Conservation (phyloP, 768 basidiomycete species). For the Phaeolepiota aurea region DNA sequence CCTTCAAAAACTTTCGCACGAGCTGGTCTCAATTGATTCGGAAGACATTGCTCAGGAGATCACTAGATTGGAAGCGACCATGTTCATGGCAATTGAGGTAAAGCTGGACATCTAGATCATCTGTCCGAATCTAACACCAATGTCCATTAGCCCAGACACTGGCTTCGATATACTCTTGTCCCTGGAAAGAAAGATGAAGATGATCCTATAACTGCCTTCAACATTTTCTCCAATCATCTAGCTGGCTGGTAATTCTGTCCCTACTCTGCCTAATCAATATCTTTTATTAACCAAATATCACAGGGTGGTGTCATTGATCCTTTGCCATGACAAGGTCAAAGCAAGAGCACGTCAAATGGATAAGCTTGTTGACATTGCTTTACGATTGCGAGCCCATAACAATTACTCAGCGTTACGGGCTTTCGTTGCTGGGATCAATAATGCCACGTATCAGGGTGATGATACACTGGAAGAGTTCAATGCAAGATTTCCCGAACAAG, state of each 20-base stretch:
- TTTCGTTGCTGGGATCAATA: slow-evolving; percentile 89
- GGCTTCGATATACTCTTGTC: slow-evolving; percentile 72
- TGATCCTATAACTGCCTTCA: slow-evolving; percentile 70
- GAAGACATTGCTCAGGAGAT: slow-evolving; percentile 80
- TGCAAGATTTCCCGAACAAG: slow-evolving; percentile 52
- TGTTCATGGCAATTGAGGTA: slow-evolving; percentile 76
- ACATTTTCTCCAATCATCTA: slow-evolving; percentile 72
- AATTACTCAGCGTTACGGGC: slow-evolving; percentile 93
- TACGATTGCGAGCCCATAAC: slow-evolving; percentile 70
- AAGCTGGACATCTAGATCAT: slow-evolving; percentile 4
- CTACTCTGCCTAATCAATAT: slow-evolving; percentile 1
- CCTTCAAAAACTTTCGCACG: slow-evolving; percentile 48
- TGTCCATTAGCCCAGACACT: slow-evolving; percentile 67
- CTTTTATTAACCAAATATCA: slow-evolving; percentile 2
- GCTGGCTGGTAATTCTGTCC: slow-evolving; percentile 60
- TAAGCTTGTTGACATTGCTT: slow-evolving; percentile 80
- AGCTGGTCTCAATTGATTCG: slow-evolving; percentile 47
- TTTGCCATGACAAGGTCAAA: slow-evolving; percentile 77
- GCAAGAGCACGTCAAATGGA: slow-evolving; percentile 77
- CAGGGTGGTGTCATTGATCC: slow-evolving; percentile 87
- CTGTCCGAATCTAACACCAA: slow-evolving; percentile 5
- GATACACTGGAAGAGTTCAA: slow-evolving; percentile 72
- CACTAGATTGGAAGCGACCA: slow-evolving; percentile 58
- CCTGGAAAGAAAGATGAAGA: slow-evolving; percentile 57
- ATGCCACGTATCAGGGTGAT: slow-evolving; percentile 69